phyloP scores from a whole-genome alignment of 805 yeast species.

The Candida loeiensis region DNA sequence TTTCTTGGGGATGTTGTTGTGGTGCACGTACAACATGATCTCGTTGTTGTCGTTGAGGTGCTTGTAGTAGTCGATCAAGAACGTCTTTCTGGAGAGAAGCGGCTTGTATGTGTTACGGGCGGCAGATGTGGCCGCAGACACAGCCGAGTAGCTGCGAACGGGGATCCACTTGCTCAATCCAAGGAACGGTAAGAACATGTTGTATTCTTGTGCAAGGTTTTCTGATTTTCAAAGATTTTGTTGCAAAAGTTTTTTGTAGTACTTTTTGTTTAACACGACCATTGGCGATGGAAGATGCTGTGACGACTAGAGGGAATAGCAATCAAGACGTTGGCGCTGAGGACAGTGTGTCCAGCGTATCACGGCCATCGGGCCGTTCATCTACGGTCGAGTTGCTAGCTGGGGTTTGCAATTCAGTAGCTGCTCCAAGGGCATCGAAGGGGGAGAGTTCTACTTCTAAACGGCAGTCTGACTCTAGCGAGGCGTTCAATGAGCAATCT shows the following conservation, averaged over 20 bases:
- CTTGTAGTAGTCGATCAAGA: conserved; percentile 75
- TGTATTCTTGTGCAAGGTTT: too few relatives aligned
- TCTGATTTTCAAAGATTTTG: not conserved
- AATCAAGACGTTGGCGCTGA: too few relatives aligned
- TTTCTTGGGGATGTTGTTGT: conserved; percentile 67
- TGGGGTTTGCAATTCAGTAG: too few relatives aligned
- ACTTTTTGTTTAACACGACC: not conserved
- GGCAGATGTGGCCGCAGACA: not conserved
- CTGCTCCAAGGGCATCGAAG: too few relatives aligned
- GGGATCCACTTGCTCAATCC: not conserved
- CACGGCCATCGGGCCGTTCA: too few relatives aligned
- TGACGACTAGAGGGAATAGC: not conserved
- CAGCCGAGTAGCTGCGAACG: not conserved
- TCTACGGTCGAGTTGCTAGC: too few relatives aligned
- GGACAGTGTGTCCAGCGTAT: too few relatives aligned
- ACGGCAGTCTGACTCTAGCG: too few relatives aligned
- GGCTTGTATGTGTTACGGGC: conserved; percentile 51
- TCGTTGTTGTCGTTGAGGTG: conserved; percentile 63
- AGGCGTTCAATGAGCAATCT: not conserved
- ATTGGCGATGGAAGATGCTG: not conserved
- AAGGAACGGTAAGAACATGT: not conserved
- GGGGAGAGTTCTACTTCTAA: too few relatives aligned
- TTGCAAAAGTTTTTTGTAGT: too few relatives aligned
- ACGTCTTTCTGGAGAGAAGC: conserved; percentile 75
- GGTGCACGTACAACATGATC: conserved; percentile 76